Base-by-base conservation (phyloP, 2,329 filamentous ascomycete species). In the Diaporthe citri region DNA sequence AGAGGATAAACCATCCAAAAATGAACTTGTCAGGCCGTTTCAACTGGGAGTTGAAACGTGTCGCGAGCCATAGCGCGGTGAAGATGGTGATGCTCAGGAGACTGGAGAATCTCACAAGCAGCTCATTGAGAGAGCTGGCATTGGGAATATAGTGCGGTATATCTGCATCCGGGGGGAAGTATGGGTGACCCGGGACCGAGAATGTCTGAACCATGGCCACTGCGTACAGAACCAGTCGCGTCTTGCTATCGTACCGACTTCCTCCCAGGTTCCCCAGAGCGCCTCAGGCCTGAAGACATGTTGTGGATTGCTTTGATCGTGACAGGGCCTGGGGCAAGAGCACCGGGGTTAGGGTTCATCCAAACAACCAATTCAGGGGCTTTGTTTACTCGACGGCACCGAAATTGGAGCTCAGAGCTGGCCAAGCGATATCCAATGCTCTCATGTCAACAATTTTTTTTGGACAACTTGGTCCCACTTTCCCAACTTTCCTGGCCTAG, bases 1-100 rank as follows among this genome's bases (percentile, higher is more conserved):
- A 91, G 59, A 90, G 77, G 2, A 87, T 82, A 78, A 91, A 91
- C 90, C 90, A 92, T 20, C 83, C 83, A 5, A 88, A 84, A 9
- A 86, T 82, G 43, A 85, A 83, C 74, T 85, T 83, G 20, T 89
- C 87, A 7, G 84, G 83, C 3, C 77, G 73, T 9, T 81, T 76
- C 69, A 88, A 77, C 3, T 73, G 75, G 3, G 81, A 79, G 62
- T 83, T 84, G 10, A 77, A 36, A 51, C 78, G 81, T 46, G 77
- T 79, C 0, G 84, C 85, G 2, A 83, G 55, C 6, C 78, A 72
- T 52, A 83, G 77, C 2, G 84, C 81, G 0, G 78, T 77, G 22
- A 82, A 76, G n/a, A 88, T 76, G 6, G 85, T 80, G 72, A 80
- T 79, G 28, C 79, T 80, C 17, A 87, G 77, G 28, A 87, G 81